Conservation (phyloP, 2,329 filamentous ascomycete genomes). For the Paraconiothyrium brasiliense region DNA sequence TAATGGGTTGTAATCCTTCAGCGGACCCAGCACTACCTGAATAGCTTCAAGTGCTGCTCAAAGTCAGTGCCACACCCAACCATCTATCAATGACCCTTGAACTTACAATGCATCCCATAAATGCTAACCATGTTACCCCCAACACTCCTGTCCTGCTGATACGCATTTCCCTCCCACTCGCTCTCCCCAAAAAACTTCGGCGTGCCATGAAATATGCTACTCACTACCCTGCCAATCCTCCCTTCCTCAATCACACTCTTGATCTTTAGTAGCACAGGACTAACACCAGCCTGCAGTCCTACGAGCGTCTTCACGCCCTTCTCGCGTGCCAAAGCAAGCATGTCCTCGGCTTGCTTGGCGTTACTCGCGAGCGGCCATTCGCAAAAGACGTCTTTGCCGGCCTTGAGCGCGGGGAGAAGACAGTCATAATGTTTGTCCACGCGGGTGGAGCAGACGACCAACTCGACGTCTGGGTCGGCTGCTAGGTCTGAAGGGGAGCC, state of each 20-base stretch:
- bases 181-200: slow-evolving; percentile 24
- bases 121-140: slow-evolving; percentile 52
- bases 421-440: slow-evolving; percentile 53
- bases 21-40: slow-evolving; percentile 58
- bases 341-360: slow-evolving; percentile 51
- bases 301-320: slow-evolving; percentile 55
- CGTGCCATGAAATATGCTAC: slow-evolving; percentile 35
- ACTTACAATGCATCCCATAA: slow-evolving; percentile 42
- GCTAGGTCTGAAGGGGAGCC: slow-evolving; percentile 54
- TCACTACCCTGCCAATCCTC: slow-evolving; percentile 54
- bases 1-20: slow-evolving; percentile 50
- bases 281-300: slow-evolving; percentile 55
- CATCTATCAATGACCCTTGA: neutral
- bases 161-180: slow-evolving; percentile 46
- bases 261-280: slow-evolving; percentile 50
- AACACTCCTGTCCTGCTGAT: slow-evolving; percentile 59
- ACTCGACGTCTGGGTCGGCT: slow-evolving; percentile 55
- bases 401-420: slow-evolving; percentile 52
- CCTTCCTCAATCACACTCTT: slow-evolving; percentile 52
- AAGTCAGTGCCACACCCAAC: neutral
- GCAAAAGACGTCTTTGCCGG: slow-evolving; percentile 60
- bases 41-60: slow-evolving; percentile 55
- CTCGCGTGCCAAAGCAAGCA: slow-evolving; percentile 49
- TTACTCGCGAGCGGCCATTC: slow-evolving; percentile 59
- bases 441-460: slow-evolving; percentile 54